phyloP scores from a whole-genome alignment of 495 filamentous ascomycete species.

The Letharia columbiana region DNA sequence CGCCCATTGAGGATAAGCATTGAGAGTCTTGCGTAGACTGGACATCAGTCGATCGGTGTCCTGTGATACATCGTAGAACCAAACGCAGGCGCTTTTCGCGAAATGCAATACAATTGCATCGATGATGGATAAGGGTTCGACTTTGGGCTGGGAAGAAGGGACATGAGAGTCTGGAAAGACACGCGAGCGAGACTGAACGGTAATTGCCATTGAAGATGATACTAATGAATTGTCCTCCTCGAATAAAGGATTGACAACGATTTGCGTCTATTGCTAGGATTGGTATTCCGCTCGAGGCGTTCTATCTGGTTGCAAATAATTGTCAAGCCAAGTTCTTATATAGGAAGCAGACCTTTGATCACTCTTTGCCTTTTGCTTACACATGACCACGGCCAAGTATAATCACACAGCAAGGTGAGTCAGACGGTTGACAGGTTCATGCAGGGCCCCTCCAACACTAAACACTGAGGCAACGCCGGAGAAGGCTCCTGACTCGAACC shows the following conservation, averaged over 20 bases:
- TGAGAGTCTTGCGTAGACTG: slow-evolving; percentile 24
- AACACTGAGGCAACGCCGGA: background rate
- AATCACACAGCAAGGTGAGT: background rate
- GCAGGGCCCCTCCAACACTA: background rate
- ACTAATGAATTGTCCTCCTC: background rate
- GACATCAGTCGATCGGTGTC: background rate
- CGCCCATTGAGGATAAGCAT: slow-evolving; percentile 32
- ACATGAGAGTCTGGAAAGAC: background rate
- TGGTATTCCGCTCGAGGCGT: background rate
- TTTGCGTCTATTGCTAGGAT: background rate
- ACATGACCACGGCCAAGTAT: background rate
- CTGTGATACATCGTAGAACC: background rate
- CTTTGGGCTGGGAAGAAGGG: background rate
- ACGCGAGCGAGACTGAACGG: background rate
- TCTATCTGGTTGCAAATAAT: background rate
- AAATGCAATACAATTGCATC: background rate
- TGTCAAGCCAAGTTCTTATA: background rate
- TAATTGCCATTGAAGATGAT: background rate
- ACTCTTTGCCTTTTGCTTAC: background rate
- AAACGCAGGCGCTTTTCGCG: background rate
- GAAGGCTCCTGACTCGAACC: background rate
- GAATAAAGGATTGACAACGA: background rate
- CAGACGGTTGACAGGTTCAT: background rate
- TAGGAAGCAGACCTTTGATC: background rate
- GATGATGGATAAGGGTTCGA: background rate